Base-by-base conservation (phyloP, 2,329 filamentous ascomycete genomes). In the Arthroderma uncinatum region DNA sequence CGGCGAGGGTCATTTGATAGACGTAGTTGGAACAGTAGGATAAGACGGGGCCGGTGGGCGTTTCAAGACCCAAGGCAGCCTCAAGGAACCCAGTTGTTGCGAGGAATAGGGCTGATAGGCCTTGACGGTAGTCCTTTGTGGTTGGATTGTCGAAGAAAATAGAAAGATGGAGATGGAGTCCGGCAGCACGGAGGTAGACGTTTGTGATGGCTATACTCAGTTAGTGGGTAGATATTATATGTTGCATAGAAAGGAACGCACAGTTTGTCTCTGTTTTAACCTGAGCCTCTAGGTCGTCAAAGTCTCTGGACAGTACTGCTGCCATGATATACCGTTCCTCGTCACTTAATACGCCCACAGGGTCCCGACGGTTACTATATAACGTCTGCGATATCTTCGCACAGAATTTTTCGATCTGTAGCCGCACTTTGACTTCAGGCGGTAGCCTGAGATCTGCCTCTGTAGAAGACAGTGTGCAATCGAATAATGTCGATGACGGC, bases 1-100 rank as follows among this genome's bases (percentile, higher is more conserved):
- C 82, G 2, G 82, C 83, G 28, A 85, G 76, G 66, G 84, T 79
- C 76, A 85, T 84, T 66, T 85, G 82, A 65, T 84, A 81, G 57
- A 86, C 77, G 65, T 85, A 85, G 63, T 79, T 83, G 44, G 74
- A 77, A 16, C 78, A 78, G 58, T 82, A 78, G 58, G 74, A 74
- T 9, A 82, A 69, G 34, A 78, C 72, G 6, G 75, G 73, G 1
- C 77, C 74, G 19, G 74, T 68, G 19, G 70, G 70, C 8, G 69
- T 73, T 60, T 73, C 73, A 21, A 76, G 63, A 34, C 72, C 73
- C 61, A 78, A 68, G 14, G 74, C 73, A n/a, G 67, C 65, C 61
- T 78, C 75, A 19, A 78, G 70, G 62, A 77, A 77, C 3, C 70
- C 65, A 12, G 71, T 76, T 1, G 75, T 76, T 4, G 75, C 72